phyloP scores from a whole-genome alignment of 2,329 filamentous ascomycete species.

The Coniochaeta sp. region DNA sequence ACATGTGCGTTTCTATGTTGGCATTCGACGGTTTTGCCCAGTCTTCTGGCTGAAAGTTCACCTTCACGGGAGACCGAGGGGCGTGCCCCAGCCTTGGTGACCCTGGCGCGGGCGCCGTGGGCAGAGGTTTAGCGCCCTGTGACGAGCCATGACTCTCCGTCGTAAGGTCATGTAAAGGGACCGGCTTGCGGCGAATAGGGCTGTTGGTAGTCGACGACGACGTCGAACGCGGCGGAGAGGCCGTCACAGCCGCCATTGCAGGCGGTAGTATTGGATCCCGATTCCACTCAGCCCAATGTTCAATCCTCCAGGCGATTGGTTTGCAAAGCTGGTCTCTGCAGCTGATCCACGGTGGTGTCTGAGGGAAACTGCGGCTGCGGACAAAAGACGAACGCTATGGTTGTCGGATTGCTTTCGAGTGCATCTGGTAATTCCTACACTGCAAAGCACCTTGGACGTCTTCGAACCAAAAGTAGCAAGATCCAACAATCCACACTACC shows the following conservation, averaged over 20 bases:
- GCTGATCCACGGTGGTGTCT: neutral
- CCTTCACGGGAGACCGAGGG: slow-evolving; percentile 48
- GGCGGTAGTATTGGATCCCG: neutral
- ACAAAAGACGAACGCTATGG: neutral
- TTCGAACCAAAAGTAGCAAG: neutral
- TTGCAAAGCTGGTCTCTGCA: neutral
- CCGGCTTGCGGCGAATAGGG: slow-evolving; percentile 25
- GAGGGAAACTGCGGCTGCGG: neutral
- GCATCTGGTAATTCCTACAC: neutral
- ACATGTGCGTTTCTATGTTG: slow-evolving; percentile 33
- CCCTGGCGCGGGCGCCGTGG: slow-evolving; percentile 19
- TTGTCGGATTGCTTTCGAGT: neutral
- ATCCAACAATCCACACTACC: neutral
- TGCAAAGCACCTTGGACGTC: neutral
- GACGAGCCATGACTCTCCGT: slow-evolving; percentile 24
- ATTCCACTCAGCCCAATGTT: neutral
- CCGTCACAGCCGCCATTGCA: slow-evolving; percentile 24
- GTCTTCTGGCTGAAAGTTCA: slow-evolving; percentile 46
- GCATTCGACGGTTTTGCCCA: slow-evolving; percentile 46
- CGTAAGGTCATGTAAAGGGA: slow-evolving; percentile 24
- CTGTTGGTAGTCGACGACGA: slow-evolving; percentile 16
- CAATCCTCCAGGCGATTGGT: neutral
- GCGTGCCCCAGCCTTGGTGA: slow-evolving; percentile 41
- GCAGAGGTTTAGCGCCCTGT: slow-evolving; percentile 21
- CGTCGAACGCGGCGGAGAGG: slow-evolving; percentile 16